phyloP scores from a whole-genome alignment of 306 rosid species.

The Dryas octopetala region DNA sequence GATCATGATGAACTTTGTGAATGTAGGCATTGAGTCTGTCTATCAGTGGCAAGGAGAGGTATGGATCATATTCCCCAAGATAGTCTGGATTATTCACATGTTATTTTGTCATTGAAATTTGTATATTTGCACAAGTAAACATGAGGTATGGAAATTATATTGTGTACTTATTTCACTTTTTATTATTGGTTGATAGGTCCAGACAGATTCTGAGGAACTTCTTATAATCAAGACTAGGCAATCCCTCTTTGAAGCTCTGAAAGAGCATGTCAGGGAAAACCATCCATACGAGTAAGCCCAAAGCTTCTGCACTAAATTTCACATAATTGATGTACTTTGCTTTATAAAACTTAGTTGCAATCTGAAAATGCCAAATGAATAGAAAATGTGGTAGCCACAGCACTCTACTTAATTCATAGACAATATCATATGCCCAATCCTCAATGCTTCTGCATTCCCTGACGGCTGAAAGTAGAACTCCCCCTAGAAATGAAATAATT shows the following conservation, averaged over 20 bases:
- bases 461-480: background rate
- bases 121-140: constrained; percentile 1
- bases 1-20: constrained; percentile 19
- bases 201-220: constrained; percentile 84
- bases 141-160: constrained; percentile 2
- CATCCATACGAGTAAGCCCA: constrained; percentile 83
- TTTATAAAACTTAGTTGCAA: background rate
- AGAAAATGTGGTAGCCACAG: background rate
- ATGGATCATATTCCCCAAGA: constrained; percentile 22
- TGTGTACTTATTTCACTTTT: constrained; percentile 23
- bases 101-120: background rate
- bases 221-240: constrained; percentile 87
- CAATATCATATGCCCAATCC: background rate
- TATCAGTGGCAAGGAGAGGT: constrained; percentile 96
- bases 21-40: constrained; percentile 77
- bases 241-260: constrained; percentile 79
- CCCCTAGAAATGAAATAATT: background rate
- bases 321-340: constrained; percentile 3
- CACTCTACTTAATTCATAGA: background rate
- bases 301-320: constrained; percentile 7
- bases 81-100: background rate
- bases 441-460: background rate
- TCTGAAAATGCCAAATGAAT: background rate
- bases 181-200: constrained; percentile 49
- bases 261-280: constrained; percentile 75